Base-by-base conservation (phyloP, 306 rosid genomes). In the Lathyrus tuberosus region DNA sequence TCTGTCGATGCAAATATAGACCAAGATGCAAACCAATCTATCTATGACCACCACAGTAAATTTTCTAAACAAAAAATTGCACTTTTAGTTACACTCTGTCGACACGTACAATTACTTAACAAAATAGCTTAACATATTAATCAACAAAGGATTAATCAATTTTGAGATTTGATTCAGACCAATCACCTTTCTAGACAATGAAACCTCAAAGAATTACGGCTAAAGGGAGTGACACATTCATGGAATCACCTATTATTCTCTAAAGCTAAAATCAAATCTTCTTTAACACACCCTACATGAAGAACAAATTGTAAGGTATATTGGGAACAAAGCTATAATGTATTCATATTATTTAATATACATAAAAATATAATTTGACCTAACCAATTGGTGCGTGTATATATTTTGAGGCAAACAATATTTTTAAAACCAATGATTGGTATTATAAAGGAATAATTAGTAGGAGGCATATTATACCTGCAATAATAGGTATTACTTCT, bases 391-490 rank as follows among this genome's bases (percentile, higher is more conserved):
- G 65, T 67, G 48, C 51, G 62, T 38, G 49, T 67, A 16, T 78
- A 38, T 80, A 60, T 76, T 71, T 60, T 71, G 82, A 74, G 80
- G 44, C 60, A 85, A 80, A 30, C 65, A 70, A 62, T 54, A 38
- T 77, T 73, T 74, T 79, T 47, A 67, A 38, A 69, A 70, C 82
- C 90, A 86, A 86, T 88, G 79, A 83, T 85, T 85, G 87, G 79
- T 24, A 76, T 63, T 81, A 77, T 67, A 33, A 79, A 79, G 81
- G 87, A 88, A 85, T 85, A 84, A 88, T 80, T 73, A 83, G 91
- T 91, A 70, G 86, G 82, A 86, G 78, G 86, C 91, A 83, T 82
- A 83, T 76, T 78, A 26, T 16, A 86, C 81, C 81, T 81, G 68
- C 83, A 87, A 86, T 53, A 80, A 86, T 53, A 80, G 76, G 71